Percentiles rank a stretch among this genome's conserved stretches.
phyloP scores from a whole-genome alignment of 1,284 basidiomycete genomes.

The Sporisorium graminicola region DNA sequence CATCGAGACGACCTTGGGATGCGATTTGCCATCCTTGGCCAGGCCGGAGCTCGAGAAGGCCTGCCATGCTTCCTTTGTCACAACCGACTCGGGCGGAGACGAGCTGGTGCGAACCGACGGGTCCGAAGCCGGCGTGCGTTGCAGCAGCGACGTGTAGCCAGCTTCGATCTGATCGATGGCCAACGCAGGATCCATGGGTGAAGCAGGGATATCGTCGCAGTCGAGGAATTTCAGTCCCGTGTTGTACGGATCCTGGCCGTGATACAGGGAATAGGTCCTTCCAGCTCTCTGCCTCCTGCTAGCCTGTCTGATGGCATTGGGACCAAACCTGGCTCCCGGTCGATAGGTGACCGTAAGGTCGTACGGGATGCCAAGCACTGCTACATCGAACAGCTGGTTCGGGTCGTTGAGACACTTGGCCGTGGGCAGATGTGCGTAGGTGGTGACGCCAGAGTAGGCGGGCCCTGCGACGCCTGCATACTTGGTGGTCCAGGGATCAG shows the following conservation, averaged over 20 bases:
- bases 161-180: constrained; percentile 59
- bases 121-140: constrained; percentile 27
- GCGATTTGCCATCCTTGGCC: constrained; percentile 47
- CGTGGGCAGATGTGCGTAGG: constrained; percentile 52
- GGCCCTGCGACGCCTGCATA: constrained; percentile 39
- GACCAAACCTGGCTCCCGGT: constrained; percentile 51
- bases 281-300: constrained; percentile 49
- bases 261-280: constrained; percentile 37
- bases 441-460: constrained; percentile 48
- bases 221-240: constrained; percentile 49
- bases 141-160: constrained; percentile 32
- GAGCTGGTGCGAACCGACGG: constrained; percentile 6
- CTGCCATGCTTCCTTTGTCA: constrained; percentile 33
- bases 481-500: constrained; percentile 45
- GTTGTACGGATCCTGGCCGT: constrained; percentile 46
- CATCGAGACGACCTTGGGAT: constrained; percentile 71
- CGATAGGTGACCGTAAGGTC: constrained; percentile 55
- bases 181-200: constrained; percentile 44
- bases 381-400: constrained; percentile 44
- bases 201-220: constrained; percentile 54
- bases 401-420: constrained; percentile 35
- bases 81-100: constrained; percentile 11
- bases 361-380: constrained; percentile 54
- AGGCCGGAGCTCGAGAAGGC: constrained; percentile 71
- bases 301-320: constrained; percentile 45